Conservation (phyloP, 306 rosid species). For the Fragaria nilgerrensis region DNA sequence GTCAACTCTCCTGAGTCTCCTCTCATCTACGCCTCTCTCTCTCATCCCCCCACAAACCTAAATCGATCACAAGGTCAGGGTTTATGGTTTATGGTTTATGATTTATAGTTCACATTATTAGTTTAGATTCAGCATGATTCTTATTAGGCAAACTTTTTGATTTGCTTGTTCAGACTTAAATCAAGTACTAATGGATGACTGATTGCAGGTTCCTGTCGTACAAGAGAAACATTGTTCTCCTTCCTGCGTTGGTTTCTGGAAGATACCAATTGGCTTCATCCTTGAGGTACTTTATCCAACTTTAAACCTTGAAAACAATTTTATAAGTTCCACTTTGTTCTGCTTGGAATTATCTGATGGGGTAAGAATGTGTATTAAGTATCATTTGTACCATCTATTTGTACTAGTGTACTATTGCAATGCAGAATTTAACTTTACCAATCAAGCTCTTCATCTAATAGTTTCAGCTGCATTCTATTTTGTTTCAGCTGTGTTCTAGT, state of each 20-base stretch:
- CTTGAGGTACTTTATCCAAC: conserved; percentile 54
- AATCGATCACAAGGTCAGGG: too few species aligned
- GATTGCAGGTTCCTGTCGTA: conserved; percentile 75
- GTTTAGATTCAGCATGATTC: neutral
- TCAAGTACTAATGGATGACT: conserved; percentile 1
- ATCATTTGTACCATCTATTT: neutral
- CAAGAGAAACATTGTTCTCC: conserved; percentile 82
- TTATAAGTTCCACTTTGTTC: neutral
- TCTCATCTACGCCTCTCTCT: too few species aligned
- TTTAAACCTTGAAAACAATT: neutral
- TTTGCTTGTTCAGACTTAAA: neutral
- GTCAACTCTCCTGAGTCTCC: too few species aligned
- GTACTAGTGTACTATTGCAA: conserved; percentile 4
- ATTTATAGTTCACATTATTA: too few species aligned
- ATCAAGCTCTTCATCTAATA: conserved; percentile 13
- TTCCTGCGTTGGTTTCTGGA: conserved; percentile 62
- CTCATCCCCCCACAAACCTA: too few species aligned
- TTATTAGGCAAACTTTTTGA: neutral
- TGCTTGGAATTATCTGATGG: conserved; percentile 42
- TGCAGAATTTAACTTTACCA: neutral
- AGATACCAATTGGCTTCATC: conserved; percentile 92
- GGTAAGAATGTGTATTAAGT: conserved; percentile 36
- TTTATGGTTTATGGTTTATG: too few species aligned
- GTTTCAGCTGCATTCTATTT: conserved; percentile 23
- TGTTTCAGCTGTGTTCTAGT: conserved; percentile 37